Conservation (phyloP, 2,329 filamentous ascomycete species). For the Colletotrichum sp. region DNA sequence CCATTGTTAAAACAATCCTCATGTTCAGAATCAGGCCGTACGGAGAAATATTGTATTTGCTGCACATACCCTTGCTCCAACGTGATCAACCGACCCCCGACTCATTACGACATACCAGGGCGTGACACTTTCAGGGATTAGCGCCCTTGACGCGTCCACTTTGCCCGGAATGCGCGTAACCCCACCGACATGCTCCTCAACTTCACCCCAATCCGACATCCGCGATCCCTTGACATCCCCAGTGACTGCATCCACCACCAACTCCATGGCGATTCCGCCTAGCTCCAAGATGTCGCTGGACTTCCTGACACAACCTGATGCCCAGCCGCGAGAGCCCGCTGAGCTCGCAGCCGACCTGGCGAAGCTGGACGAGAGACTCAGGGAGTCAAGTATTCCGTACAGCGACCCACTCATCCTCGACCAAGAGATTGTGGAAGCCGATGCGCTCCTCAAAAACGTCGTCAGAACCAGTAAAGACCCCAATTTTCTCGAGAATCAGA, state of each 20-base stretch:
- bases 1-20: background rate
- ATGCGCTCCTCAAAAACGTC: background rate
- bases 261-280: background rate
- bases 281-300: background rate
- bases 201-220: background rate
- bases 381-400: background rate
- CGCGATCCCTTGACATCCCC: background rate
- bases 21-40: background rate
- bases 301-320: background rate
- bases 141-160: background rate
- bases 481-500: background rate
- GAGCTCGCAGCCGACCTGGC: background rate
- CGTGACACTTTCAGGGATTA: background rate
- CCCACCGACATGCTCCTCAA: background rate
- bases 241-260: background rate
- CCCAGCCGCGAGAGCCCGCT: background rate
- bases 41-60: accelerated
- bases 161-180: background rate
- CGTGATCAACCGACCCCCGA: background rate
- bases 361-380: background rate
- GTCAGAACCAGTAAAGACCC: background rate
- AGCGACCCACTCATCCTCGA: background rate
- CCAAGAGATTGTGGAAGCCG: background rate
- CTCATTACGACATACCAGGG: background rate
- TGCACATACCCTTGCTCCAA: background rate